Base-by-base conservation (phyloP, 345 rosid species). In the Pugionium dolabratum region DNA sequence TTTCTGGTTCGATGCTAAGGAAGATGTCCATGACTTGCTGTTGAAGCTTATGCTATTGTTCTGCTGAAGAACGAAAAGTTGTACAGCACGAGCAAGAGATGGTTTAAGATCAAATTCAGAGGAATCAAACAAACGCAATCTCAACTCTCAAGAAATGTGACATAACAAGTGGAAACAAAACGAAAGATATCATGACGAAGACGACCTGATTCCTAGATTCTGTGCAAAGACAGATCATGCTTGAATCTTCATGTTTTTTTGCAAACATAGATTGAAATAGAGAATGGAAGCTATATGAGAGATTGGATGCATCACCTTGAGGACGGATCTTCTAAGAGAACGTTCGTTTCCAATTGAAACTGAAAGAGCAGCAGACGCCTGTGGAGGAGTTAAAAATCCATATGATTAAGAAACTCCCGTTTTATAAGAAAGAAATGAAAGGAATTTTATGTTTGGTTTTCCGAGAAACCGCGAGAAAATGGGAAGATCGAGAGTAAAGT, bases 11-110 rank as follows among this genome's bases (percentile, higher is more conserved):
- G 86, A 57, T 30, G 80, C 62, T 11, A 77, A 54, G 25, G 75
- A 55, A 70, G 86, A 81, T 34, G 75, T 66, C 89, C 90, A 79
- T 81, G 90, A 74, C 66, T 79, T 85, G 58, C 73, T 75, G 35
- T 81, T 64, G 46, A 90, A 82, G 78, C 80, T 80, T 65, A 86
- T 25, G 81, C 71, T 78, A 61, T 68, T 69, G 53, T 81, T 70
- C 86, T 88, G 86, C 82, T 79, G 55, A 58, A 77, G 63, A 75
- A 52, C 9, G 4, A 9, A 61, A 49, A 43, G 18, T 26, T 8
- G 3, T 0, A 45, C 25, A 78, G 9, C 59, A 36, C 4, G 60
- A 66, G 33, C 29, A n/a, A 56, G 6, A 11, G 0, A 30, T 4
- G 55, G 40, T 35, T 44, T 4, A 37, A 45, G 40, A 64, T 32